Conservation (phyloP, 768 basidiomycete species). For the Naganishia onofrii region DNA sequence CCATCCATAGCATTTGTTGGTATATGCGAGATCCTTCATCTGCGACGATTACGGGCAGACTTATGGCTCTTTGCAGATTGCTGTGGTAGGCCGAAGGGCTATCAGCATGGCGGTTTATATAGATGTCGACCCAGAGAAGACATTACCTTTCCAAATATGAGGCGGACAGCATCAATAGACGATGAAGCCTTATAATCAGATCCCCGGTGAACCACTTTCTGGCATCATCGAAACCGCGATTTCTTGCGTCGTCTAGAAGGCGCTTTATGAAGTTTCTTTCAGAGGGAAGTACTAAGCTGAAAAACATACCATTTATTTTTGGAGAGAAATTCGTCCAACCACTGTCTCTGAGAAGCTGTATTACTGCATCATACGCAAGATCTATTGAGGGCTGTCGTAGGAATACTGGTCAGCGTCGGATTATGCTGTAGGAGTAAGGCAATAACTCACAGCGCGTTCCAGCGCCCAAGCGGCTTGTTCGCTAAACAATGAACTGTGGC, state of each 20-base stretch:
- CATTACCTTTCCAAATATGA: constrained; percentile 56
- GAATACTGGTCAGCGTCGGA: background rate
- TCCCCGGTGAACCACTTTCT: constrained; percentile 80
- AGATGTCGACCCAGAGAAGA: constrained; percentile 33
- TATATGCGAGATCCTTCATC: constrained; percentile 82
- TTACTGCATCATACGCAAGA: constrained; percentile 10
- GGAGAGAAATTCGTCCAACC: constrained; percentile 18
- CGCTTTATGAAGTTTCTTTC: no score
- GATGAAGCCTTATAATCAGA: constrained; percentile 78
- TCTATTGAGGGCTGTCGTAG: constrained; percentile 8
- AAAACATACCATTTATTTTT: background rate
- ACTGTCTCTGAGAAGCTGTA: constrained; percentile 5
- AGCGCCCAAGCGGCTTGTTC: constrained; percentile 51
- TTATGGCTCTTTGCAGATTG: constrained; percentile 71
- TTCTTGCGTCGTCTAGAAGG: constrained; percentile 1
- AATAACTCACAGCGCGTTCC: constrained; percentile 35
- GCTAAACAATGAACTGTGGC: constrained; percentile 28
- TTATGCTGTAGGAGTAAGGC: background rate
- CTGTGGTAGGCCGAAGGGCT: background rate
- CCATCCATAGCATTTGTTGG: constrained; percentile 66
- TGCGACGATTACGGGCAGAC: constrained; percentile 78
- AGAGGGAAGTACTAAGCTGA: no score
- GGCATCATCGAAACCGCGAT: constrained; percentile 6
- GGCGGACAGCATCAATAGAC: constrained; percentile 57
- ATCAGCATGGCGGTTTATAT: background rate